Conservation (phyloP, 768 basidiomycete genomes). For the Hygrocybe punicea region DNA sequence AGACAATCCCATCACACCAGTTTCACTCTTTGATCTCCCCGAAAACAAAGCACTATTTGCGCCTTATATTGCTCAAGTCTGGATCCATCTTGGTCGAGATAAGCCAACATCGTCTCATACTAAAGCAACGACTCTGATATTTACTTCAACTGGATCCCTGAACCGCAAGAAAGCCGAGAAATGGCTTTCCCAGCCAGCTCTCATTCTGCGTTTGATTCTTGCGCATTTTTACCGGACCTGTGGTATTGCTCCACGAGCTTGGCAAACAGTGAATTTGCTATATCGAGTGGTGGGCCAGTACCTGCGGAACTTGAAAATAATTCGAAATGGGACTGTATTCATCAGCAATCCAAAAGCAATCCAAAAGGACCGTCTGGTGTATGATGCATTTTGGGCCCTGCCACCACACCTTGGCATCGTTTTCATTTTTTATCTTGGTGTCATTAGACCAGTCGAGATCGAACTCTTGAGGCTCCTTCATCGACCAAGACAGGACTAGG, state of each 20-base stretch:
- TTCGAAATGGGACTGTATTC: not conserved
- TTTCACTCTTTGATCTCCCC: not conserved
- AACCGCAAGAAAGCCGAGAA: not conserved
- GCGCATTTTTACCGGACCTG: not conserved
- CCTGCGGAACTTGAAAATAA: not conserved
- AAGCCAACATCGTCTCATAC: not conserved
- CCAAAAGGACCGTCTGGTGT: not conserved
- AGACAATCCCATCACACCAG: not conserved
- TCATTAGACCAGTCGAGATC: not conserved
- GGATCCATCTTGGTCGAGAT: not conserved
- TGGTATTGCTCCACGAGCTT: not conserved
- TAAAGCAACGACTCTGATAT: not conserved
- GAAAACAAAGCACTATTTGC: not conserved
- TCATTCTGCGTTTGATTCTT: not conserved
- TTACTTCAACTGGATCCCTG: not conserved
- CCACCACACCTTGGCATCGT: not conserved
- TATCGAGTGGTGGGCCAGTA: not conserved
- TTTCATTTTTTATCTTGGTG: constrained; percentile 1
- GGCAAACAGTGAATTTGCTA: not conserved
- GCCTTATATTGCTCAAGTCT: not conserved
- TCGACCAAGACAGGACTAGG: not conserved
- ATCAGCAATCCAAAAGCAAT: constrained; percentile 1
- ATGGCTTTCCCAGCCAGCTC: not conserved
- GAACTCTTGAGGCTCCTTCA: not conserved
- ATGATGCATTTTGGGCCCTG: not conserved